Conservation (phyloP, 257 asterid species). For the Plectranthus barbatus region DNA sequence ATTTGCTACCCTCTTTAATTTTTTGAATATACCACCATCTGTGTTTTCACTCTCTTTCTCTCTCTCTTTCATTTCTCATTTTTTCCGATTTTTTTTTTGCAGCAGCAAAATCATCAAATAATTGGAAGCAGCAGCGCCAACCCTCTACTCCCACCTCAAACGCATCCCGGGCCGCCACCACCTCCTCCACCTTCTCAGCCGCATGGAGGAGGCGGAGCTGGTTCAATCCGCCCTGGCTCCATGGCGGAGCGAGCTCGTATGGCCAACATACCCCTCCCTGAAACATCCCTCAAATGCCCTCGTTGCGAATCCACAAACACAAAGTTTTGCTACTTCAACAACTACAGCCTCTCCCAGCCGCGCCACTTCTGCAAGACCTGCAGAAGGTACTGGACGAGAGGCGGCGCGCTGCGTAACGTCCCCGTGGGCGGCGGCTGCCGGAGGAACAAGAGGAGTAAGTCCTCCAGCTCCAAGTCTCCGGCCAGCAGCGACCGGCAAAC, state of each 20-base stretch:
- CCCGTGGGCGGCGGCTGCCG: too few species aligned
- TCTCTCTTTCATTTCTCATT: constrained; percentile 5
- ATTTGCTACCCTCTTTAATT: constrained; percentile 16
- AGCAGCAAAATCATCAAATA: constrained; percentile 47
- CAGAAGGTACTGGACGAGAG: too few species aligned
- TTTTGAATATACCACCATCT: constrained; percentile 41
- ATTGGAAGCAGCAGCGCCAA: constrained; percentile 41
- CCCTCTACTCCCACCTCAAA: constrained; percentile 32
- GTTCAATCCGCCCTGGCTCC: constrained; percentile 71
- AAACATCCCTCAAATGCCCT: constrained; percentile 73
- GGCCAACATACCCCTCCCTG: constrained; percentile 83
- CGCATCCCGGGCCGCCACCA: constrained; percentile 29
- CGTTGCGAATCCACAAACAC: too few species aligned
- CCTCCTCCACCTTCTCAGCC: constrained; percentile 32
- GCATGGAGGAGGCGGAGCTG: constrained; percentile 49
- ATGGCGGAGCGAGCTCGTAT: constrained; percentile 87
- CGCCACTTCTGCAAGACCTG: too few species aligned
- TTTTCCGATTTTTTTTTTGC: constrained; percentile 6
- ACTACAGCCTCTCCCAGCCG: too few species aligned
- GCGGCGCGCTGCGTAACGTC: too few species aligned
- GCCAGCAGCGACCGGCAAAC: constrained; percentile 43
- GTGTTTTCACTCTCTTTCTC: constrained; percentile 19
- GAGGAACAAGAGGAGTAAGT: constrained; percentile 65
- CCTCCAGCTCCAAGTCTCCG: constrained; percentile 57
- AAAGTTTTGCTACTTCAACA: too few species aligned